A percentile compares a stretch with the other conserved stretches of the same genome.
phyloP scores from a whole-genome alignment of 176 grass and related monocot genomes.

The Thalia dealbata region DNA sequence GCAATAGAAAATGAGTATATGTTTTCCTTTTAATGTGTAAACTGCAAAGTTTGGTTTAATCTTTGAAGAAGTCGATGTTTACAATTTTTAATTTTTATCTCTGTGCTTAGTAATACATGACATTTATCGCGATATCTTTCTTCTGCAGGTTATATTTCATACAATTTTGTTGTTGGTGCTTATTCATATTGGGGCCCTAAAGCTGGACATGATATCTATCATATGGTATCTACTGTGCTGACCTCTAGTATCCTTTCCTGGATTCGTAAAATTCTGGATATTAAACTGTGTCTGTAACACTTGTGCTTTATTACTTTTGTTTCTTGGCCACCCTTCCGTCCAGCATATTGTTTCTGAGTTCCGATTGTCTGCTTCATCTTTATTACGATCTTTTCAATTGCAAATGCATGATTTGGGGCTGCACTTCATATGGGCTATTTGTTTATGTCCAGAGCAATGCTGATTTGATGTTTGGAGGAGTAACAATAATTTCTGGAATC shows the following conservation, averaged over 20 bases:
- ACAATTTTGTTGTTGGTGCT: slow-evolving; percentile 96
- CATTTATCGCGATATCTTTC: background rate
- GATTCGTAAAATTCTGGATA: background rate
- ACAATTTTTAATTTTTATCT: too few species aligned
- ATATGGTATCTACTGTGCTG: slow-evolving; percentile 44
- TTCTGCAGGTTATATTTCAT: slow-evolving; percentile 74
- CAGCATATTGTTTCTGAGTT: background rate
- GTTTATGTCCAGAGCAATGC: slow-evolving; percentile 55
- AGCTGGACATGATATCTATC: slow-evolving; percentile 80
- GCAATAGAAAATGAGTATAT: too few species aligned
- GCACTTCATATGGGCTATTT: slow-evolving; percentile 13
- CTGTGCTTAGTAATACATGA: background rate
- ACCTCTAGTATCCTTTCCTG: background rate
- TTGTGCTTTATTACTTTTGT: too few species aligned
- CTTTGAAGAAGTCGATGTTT: too few species aligned
- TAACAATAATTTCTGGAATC: slow-evolving; percentile 97
- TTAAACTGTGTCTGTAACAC: background rate
- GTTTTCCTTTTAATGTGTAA: too few species aligned
- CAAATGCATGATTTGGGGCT: background rate
- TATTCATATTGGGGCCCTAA: slow-evolving; percentile 99
- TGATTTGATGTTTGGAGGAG: slow-evolving; percentile 89
- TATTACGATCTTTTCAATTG: background rate
- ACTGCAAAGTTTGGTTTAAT: too few species aligned
- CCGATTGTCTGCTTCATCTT: background rate
- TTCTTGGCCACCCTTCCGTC: too few species aligned